These are phyloP conservation scores for Lactifluus piperatus DNA, from an alignment of 768 basidiomycete species.

Conservation along the genomic window DNA sequence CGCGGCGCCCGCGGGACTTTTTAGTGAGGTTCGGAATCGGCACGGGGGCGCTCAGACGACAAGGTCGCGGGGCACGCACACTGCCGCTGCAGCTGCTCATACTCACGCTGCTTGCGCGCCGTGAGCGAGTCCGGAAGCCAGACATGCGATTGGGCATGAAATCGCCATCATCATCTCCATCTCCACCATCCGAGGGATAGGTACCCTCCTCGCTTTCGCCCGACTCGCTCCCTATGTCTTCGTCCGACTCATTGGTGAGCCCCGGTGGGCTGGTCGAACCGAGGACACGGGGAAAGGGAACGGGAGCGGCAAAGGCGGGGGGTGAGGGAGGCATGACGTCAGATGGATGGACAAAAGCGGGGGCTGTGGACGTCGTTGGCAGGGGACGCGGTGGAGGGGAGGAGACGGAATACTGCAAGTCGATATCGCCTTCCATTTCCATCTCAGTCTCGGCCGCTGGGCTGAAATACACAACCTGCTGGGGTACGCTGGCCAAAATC, in stretches of 20 bases:
- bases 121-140: constrained; percentile 9
- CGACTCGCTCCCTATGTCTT: constrained; percentile 14
- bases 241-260: constrained; percentile 14
- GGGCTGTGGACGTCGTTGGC: not conserved
- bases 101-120: constrained; percentile 15
- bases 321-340: constrained; percentile 16
- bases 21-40: constrained; percentile 74
- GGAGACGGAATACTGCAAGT: not conserved
- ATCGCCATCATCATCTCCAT: constrained; percentile 16
- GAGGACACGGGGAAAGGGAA: constrained; percentile 7
- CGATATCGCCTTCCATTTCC: constrained; percentile 7
- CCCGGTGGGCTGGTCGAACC: constrained; percentile 20
- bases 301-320: not conserved
- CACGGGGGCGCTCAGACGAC: constrained; percentile 43
- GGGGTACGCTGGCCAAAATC: not conserved
- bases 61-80: constrained; percentile 22
- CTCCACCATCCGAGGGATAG: constrained; percentile 3
- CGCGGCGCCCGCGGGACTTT: constrained; percentile 70
- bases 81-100: constrained; percentile 15
- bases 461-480: constrained; percentile 9
- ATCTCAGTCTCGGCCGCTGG: constrained; percentile 9
- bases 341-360: constrained; percentile 10
- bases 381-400: not conserved
- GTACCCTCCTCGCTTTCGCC: constrained; percentile 19
- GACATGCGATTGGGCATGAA: constrained; percentile 4